phyloP scores from a whole-genome alignment of 257 asterid genomes.

The Ehretia macrophylla region DNA sequence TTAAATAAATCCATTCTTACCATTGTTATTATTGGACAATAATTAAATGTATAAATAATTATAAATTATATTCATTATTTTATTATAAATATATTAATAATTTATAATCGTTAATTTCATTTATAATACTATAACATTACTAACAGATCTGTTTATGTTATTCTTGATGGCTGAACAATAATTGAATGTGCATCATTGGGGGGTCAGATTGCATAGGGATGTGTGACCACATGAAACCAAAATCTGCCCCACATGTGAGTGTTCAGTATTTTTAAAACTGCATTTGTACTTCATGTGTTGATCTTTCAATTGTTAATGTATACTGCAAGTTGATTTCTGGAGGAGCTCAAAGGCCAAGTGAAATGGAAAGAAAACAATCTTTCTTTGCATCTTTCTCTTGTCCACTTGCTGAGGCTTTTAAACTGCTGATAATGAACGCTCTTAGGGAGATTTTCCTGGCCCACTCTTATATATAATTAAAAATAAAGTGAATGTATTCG shows the following conservation, averaged over 20 bases:
- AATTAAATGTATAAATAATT: too few relatives aligned
- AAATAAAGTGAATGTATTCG: too few relatives aligned
- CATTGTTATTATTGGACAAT: too few relatives aligned
- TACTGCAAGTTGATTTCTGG: slow-evolving; percentile 18
- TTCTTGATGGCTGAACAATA: slow-evolving; percentile 2
- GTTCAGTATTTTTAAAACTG: slow-evolving; percentile 3
- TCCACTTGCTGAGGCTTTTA: slow-evolving; percentile 7
- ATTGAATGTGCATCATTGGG: slow-evolving; percentile 9
- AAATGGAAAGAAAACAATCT: not conserved
- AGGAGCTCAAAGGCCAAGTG: slow-evolving; percentile 25
- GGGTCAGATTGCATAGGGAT: slow-evolving; percentile 26
- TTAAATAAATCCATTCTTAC: too few relatives aligned
- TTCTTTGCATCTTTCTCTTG: too few relatives aligned
- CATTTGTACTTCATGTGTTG: not conserved
- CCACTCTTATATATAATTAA: too few relatives aligned
- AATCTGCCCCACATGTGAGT: slow-evolving; percentile 29
- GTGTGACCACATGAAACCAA: slow-evolving; percentile 35
- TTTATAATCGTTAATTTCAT: too few relatives aligned
- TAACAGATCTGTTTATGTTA: too few relatives aligned
- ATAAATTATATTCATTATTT: too few relatives aligned
- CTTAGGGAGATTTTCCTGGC: too few relatives aligned
- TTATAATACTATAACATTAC: too few relatives aligned
- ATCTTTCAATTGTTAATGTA: not conserved
- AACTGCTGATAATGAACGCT: not conserved
- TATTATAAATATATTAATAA: too few relatives aligned